Base-by-base conservation (phyloP, 1,284 basidiomycete species). In the Heliocybe sulcata region DNA sequence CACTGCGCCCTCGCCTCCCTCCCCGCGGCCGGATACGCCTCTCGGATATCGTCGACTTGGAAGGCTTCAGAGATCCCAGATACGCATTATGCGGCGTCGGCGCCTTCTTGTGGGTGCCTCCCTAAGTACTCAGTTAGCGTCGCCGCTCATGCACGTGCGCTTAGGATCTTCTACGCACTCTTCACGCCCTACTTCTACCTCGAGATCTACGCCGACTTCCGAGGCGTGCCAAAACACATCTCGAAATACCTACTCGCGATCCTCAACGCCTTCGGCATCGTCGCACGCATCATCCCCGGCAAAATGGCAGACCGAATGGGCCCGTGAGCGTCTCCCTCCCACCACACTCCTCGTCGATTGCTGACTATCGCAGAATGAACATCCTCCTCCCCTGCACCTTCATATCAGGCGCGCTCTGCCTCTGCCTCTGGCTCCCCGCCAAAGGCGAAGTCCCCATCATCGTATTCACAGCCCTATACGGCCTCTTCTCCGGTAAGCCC, bases 111-210 rank as follows among this genome's bases (percentile, higher is more conserved):
- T 70, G 61, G 6, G 68, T 58, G 11, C 22, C 47, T 16, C 16
- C 16, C 33, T 16, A n/a, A n/a, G n/a, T 35, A 16, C 16, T 35
- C 9, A 35, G 16, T 35, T 35, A 16, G 33, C 9, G 16, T 9
- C 16, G 33, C 16, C 9, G 9, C 33, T 35, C 16, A 16, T 35
- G 33, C 33, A 9, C 9, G 16, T 16, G 33, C 9, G 16, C 16
- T n/a, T 48, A 67, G 65, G 29, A 55, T 63, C 19, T 67, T 66
- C 56, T 69, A 65, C 53, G 82, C 80, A 25, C 65, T 85, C 4
- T 87, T 84, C 66, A 80, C 79, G 26, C 83, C 83, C 1, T 81
- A 79, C 62, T 83, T 85, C 64, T 87, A 81, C 69, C 77, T 87
- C 54, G 74, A 79, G 31, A 72, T 76, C 48, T 85, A 80, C 64